A percentile compares a stretch with the other conserved stretches of the same genome.
phyloP scores from a whole-genome alignment of 441 rosid species.

The Viola pubescens region DNA sequence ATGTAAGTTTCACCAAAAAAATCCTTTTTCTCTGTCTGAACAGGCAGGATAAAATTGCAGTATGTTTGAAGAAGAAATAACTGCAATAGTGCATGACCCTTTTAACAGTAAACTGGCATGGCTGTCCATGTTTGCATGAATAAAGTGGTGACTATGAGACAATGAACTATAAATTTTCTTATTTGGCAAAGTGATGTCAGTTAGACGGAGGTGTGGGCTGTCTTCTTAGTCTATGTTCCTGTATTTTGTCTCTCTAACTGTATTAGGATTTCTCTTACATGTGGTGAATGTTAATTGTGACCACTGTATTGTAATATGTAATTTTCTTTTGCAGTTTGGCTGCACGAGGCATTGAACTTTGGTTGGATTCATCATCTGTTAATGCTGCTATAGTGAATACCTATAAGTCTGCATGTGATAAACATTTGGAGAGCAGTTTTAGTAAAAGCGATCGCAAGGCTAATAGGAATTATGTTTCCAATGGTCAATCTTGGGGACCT shows the following conservation, averaged over 20 bases:
- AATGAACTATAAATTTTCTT: too few relatives aligned
- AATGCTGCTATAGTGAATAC: constrained; percentile 77
- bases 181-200: too few relatives aligned
- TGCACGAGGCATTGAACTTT: constrained; percentile 56
- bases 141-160: too few relatives aligned
- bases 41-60: too few relatives aligned
- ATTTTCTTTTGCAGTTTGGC: constrained; percentile 53
- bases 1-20: constrained; percentile 29
- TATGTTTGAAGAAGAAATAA: too few relatives aligned
- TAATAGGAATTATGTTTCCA: constrained; percentile 23
- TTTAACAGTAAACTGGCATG: too few relatives aligned
- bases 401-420: constrained; percentile 57
- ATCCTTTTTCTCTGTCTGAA: too few relatives aligned
- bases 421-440: constrained; percentile 27
- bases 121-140: too few relatives aligned
- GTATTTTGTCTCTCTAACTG: neutral
- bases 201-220: too few relatives aligned
- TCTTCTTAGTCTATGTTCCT: neutral
- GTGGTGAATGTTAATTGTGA: neutral
- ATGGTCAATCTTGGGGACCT: constrained; percentile 38
- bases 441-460: constrained; percentile 28
- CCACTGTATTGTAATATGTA: neutral
- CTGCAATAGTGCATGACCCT: too few relatives aligned
- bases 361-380: constrained; percentile 79
- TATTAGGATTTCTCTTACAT: neutral